These are phyloP conservation scores for Salix exigua DNA, from an alignment of 345 rosid species.

Conservation along the genomic window DNA sequence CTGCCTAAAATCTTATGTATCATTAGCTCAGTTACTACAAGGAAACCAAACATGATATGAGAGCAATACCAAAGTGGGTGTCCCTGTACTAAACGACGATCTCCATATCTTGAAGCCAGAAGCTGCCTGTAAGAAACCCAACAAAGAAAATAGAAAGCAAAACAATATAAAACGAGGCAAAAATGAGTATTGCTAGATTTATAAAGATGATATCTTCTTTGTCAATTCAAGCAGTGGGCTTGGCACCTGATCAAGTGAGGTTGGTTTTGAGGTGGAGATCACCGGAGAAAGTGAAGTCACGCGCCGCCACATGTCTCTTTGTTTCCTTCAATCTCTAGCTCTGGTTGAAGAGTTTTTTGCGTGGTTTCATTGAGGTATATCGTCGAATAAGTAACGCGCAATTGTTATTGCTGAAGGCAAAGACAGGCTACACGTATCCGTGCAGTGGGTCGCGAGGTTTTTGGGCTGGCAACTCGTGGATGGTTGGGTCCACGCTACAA, in stretches of 20 bases:
- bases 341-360: neutral
- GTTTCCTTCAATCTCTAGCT: neutral
- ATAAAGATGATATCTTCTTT: neutral
- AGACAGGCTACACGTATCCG: too few relatives aligned
- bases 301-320: slow-evolving; percentile 71
- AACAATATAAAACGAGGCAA: neutral
- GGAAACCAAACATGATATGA: neutral
- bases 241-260: slow-evolving; percentile 42
- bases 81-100: slow-evolving; percentile 35
- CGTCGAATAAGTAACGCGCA: slow-evolving; percentile 33
- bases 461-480: neutral
- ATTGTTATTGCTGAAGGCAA: neutral
- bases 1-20: too few relatives aligned
- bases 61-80: slow-evolving; percentile 38
- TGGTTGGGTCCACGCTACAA: too few relatives aligned
- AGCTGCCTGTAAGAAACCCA: slow-evolving; percentile 31
- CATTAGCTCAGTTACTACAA: too few relatives aligned
- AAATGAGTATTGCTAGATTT: neutral
- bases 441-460: too few relatives aligned
- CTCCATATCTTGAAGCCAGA: slow-evolving; percentile 32
- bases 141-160: neutral
- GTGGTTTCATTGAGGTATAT: slow-evolving; percentile 24
- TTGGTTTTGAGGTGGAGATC: slow-evolving; percentile 45
- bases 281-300: slow-evolving; percentile 54
- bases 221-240: neutral